These are phyloP conservation scores for Pseudofabraea citricarpa DNA, from an alignment of 2,329 filamentous ascomycete genomes.

Conservation along the genomic window DNA sequence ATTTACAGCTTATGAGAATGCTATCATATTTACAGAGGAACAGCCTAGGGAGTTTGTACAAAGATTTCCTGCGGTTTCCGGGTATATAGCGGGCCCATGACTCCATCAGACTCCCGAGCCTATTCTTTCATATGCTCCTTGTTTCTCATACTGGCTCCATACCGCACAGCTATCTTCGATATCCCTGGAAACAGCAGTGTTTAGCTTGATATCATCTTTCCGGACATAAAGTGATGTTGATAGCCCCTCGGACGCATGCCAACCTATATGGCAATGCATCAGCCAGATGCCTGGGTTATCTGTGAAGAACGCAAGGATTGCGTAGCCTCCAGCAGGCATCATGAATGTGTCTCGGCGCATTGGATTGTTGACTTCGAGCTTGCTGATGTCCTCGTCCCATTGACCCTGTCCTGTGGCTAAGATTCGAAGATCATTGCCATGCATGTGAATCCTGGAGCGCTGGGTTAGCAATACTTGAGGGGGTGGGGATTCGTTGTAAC, in stretches of 20 bases:
- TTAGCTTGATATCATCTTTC: background rate
- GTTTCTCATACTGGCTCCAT: background rate
- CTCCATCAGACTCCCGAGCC: background rate
- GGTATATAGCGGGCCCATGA: background rate
- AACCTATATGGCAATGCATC: slow-evolving; percentile 28
- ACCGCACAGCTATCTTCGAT: background rate
- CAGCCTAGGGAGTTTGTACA: background rate
- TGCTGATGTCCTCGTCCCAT: background rate
- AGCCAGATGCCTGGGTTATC: slow-evolving; percentile 11
- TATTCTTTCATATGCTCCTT: background rate
- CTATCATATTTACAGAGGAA: background rate
- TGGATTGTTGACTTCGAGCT: slow-evolving; percentile 33
- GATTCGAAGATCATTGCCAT: slow-evolving; percentile 42
- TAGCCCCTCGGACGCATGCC: slow-evolving; percentile 47
- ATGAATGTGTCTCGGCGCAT: slow-evolving; percentile 44
- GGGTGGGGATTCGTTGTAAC: background rate
- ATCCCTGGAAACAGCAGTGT: background rate
- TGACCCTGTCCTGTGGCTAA: slow-evolving; percentile 39
- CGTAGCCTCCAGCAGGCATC: slow-evolving; percentile 22
- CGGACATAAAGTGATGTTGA: background rate
- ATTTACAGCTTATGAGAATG: background rate
- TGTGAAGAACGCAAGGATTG: slow-evolving; percentile 4
- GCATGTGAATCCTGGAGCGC: slow-evolving; percentile 33
- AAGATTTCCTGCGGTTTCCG: background rate
- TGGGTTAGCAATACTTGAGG: background rate